Percentiles rank a stretch among this genome's conserved stretches.
phyloP scores from a whole-genome alignment of 2,329 filamentous ascomycete species.

The Neonectria hederae region DNA sequence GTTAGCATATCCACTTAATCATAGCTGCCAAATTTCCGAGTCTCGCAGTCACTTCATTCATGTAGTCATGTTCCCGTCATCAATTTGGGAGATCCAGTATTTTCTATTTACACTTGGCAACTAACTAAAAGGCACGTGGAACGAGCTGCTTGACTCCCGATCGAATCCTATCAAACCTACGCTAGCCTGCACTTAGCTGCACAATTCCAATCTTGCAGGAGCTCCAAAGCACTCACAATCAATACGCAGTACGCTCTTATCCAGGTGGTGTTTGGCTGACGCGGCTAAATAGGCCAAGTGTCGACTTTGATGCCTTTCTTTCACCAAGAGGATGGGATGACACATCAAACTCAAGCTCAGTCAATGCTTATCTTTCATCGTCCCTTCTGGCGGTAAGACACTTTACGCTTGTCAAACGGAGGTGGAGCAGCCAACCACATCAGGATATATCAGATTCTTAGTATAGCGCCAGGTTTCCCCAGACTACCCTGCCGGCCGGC shows the following conservation, averaged over 20 bases:
- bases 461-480: constrained; percentile 14
- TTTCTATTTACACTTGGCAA: not conserved
- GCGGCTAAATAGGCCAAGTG: not conserved
- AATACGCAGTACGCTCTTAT: not conserved
- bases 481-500: not conserved
- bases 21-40: no score
- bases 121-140: no score
- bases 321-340: not conserved
- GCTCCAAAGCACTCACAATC: not conserved
- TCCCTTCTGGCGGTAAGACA: not conserved
- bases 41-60: no score
- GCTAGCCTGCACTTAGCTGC: no score
- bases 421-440: not conserved
- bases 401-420: not conserved
- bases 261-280: not conserved
- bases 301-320: not conserved
- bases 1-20: no score
- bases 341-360: not conserved
- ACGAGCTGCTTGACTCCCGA: not conserved
- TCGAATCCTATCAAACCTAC: not conserved
- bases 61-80: no score
- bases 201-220: not conserved
- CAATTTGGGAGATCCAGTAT: not conserved
- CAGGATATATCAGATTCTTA: constrained; percentile 3
- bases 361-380: not conserved